A percentile compares a stretch with the other conserved stretches of the same genome.
These are phyloP conservation scores for Dissophora globulifera DNA, from an alignment of 192 early-diverging fungal genomes.

Conservation along the genomic window DNA sequence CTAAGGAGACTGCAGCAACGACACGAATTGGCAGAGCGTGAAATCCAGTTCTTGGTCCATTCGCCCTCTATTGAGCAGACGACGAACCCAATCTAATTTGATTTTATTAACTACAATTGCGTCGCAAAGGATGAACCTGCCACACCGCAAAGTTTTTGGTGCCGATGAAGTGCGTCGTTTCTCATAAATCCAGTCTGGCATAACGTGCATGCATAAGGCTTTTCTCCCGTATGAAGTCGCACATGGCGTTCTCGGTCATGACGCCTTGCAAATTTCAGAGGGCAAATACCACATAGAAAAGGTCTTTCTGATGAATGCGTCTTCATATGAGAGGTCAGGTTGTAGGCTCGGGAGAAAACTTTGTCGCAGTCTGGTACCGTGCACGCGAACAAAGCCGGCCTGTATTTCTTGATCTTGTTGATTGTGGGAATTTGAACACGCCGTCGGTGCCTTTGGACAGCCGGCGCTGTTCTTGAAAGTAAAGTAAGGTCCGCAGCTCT, in stretches of 20 bases:
- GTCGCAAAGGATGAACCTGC: conserved; percentile 27
- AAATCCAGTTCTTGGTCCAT: conserved; percentile 3
- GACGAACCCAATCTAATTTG: too few species aligned
- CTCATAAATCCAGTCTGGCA: conserved; percentile 83
- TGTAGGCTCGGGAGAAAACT: conserved; percentile 78
- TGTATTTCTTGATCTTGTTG: conserved; percentile 33
- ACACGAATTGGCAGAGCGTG: conserved; percentile 51
- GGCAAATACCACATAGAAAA: conserved; percentile 75
- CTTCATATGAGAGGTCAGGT: conserved; percentile 79
- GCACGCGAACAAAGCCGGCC: conserved; percentile 24
- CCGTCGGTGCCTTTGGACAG: conserved; percentile 16
- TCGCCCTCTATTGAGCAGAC: background rate
- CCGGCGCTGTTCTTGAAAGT: background rate
- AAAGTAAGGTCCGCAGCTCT: too few species aligned
- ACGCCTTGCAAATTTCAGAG: conserved; percentile 82
- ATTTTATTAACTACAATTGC: too few species aligned
- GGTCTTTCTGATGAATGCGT: conserved; percentile 83
- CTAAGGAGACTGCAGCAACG: conserved; percentile 52
- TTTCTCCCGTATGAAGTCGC: conserved; percentile 82
- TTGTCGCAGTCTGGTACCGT: conserved; percentile 62
- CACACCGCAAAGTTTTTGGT: conserved; percentile 46
- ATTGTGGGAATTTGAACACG: conserved; percentile 12
- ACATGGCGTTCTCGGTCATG: conserved; percentile 94
- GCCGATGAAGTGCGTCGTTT: conserved; percentile 81
- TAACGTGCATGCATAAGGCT: conserved; percentile 75